phyloP scores from a whole-genome alignment of 495 filamentous ascomycete genomes.

The Penicillium canariense region DNA sequence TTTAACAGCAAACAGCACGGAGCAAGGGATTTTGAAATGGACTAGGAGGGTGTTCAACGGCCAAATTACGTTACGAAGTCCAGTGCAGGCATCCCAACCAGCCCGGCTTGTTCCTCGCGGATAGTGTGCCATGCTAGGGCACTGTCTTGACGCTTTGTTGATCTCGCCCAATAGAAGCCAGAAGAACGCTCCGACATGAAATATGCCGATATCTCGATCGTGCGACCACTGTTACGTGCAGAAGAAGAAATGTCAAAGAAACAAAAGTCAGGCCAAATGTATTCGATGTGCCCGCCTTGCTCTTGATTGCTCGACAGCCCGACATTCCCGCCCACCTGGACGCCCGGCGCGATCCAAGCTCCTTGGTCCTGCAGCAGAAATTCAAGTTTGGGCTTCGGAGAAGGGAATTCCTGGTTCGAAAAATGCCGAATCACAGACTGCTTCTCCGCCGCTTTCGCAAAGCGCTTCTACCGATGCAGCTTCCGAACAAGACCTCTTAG shows the following conservation, averaged over 20 bases:
- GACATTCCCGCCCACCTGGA: not conserved
- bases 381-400: slow-evolving; percentile 2
- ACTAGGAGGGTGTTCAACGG: not conserved
- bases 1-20: no score
- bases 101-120: not conserved
- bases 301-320: not conserved
- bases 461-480: not conserved
- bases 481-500: not conserved
- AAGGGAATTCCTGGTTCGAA: not conserved
- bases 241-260: slow-evolving; percentile 8
- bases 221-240: slow-evolving; percentile 4
- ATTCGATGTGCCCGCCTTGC: slow-evolving; percentile 1
- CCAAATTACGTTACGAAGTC: not conserved
- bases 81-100: not conserved
- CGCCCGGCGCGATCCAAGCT: slow-evolving; percentile 1
- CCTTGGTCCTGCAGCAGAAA: not conserved
- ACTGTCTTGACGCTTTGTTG: not conserved
- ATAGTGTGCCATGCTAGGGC: no score
- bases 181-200: slow-evolving; percentile 3
- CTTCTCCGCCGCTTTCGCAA: not conserved
- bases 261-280: not conserved
- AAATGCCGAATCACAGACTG: not conserved
- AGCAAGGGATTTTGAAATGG: not conserved
- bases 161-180: not conserved
- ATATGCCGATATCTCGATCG: not conserved